These are phyloP conservation scores for Biscogniauxia sp. DNA, from an alignment of 2,329 filamentous ascomycete species.

Conservation along the genomic window DNA sequence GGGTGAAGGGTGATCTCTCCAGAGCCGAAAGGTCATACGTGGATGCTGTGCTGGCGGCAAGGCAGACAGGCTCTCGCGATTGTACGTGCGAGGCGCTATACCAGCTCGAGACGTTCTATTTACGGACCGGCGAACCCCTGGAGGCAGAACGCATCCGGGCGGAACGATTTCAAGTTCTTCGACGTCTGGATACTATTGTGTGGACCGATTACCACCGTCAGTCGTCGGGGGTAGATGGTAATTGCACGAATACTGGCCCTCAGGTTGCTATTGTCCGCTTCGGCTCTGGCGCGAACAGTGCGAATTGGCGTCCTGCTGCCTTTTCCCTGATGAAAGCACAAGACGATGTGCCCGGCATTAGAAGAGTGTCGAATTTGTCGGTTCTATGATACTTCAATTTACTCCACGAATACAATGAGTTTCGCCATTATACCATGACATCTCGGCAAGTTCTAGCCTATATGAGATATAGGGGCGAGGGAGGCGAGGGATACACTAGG, in stretches of 20 bases:
- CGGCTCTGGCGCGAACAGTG: conserved; percentile 14
- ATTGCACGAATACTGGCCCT: conserved; percentile 1
- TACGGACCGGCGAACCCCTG: conserved; percentile 22
- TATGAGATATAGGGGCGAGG: no score
- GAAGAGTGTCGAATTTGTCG: neutral
- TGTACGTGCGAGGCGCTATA: conserved; percentile 28
- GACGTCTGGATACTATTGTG: conserved; percentile 20
- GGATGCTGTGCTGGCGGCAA: conserved; percentile 24
- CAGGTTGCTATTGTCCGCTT: conserved; percentile 15
- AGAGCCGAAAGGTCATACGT: conserved; percentile 24
- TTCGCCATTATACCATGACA: neutral
- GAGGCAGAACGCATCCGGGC: conserved; percentile 25
- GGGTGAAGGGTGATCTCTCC: conserved; percentile 20
- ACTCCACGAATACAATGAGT: neutral
- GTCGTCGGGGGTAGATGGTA: neutral
- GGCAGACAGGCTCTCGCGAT: conserved; percentile 26
- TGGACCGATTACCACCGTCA: conserved; percentile 20
- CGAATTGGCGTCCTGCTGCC: conserved; percentile 18
- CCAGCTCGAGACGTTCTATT: conserved; percentile 31
- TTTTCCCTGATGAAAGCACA: conserved; percentile 7
- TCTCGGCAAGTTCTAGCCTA: no score
- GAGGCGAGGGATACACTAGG: no score
- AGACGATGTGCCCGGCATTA: neutral
- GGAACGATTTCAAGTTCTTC: conserved; percentile 23
- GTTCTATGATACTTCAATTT: neutral